These are phyloP conservation scores for Boechera stricta DNA, from an alignment of 345 rosid genomes.

Conservation along the genomic window DNA sequence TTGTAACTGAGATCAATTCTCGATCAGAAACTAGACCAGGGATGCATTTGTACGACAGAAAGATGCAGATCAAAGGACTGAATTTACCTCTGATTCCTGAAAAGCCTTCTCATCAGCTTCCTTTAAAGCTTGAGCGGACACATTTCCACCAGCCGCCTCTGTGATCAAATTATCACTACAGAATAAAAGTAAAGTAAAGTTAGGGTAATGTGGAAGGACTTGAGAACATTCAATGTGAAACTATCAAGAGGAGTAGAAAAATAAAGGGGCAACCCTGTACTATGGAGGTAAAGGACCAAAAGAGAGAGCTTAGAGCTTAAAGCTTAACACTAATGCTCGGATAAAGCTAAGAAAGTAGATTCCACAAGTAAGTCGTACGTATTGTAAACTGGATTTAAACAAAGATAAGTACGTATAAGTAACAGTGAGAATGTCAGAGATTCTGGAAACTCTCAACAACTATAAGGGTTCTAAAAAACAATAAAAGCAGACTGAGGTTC, in stretches of 20 bases:
- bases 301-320: background rate
- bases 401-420: background rate
- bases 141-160: constrained; percentile 86
- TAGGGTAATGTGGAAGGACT: background rate
- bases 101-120: constrained; percentile 77
- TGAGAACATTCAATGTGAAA: background rate
- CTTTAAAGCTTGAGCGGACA: constrained; percentile 56
- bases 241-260: background rate
- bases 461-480: background rate
- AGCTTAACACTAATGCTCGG: constrained; percentile 5
- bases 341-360: constrained; percentile 16
- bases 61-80: background rate
- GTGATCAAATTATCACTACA: constrained; percentile 78
- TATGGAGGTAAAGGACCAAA: constrained; percentile 9
- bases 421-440: constrained; percentile 1
- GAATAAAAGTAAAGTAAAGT: background rate
- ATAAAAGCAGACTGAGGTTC: background rate
- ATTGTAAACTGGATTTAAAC: background rate
- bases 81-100: constrained; percentile 70
- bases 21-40: background rate
- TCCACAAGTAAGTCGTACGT: constrained; percentile 1
- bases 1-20: constrained; percentile 7
- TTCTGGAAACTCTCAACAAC: background rate
- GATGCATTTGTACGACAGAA: background rate
- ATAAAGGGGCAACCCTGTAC: background rate